These are phyloP conservation scores for Asterella californica DNA, from an alignment of 225 moss, liverwort and hornwort genomes.

Conservation along the genomic window DNA sequence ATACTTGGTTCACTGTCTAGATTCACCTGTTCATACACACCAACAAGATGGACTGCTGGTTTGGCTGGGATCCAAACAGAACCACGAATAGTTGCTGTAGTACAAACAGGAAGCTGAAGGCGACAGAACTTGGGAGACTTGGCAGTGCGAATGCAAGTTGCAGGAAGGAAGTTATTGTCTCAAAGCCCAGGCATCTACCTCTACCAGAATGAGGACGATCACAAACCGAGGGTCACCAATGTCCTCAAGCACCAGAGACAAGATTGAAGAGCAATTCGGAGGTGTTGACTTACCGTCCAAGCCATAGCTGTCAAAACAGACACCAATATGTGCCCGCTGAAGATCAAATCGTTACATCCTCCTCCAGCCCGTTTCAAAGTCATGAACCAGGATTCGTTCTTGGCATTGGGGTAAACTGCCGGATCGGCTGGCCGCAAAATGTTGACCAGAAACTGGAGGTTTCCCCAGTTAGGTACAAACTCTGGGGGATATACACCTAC, in stretches of 20 bases:
- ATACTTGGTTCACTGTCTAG: no score
- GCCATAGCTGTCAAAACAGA: constrained; percentile 95
- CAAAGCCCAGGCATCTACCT: no score
- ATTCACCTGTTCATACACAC: no score
- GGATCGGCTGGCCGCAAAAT: constrained; percentile 89
- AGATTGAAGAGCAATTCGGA: neutral
- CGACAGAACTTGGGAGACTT: no score
- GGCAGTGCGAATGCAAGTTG: neutral
- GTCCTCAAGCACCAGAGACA: neutral
- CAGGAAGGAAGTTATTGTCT: neutral
- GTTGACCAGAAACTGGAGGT: constrained; percentile 87
- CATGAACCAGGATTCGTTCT: constrained; percentile 77
- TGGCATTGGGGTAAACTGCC: constrained; percentile 41
- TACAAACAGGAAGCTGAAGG: no score
- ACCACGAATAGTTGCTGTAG: no score
- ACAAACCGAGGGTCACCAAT: no score
- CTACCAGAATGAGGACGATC: no score
- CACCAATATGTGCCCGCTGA: constrained; percentile 90
- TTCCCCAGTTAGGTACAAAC: constrained; percentile 83
- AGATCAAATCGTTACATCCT: constrained; percentile 93
- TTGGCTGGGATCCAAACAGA: no score
- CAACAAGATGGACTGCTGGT: no score
- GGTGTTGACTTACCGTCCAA: constrained; percentile 67
- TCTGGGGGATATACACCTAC: constrained; percentile 70
- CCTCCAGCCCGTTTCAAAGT: constrained; percentile 90